Evolutionary conservation across 164 flowering plant genomes (phyloP), one percentile per base, ranked within the genome.

Genomic region (Brasenia schreberi): DNA sequence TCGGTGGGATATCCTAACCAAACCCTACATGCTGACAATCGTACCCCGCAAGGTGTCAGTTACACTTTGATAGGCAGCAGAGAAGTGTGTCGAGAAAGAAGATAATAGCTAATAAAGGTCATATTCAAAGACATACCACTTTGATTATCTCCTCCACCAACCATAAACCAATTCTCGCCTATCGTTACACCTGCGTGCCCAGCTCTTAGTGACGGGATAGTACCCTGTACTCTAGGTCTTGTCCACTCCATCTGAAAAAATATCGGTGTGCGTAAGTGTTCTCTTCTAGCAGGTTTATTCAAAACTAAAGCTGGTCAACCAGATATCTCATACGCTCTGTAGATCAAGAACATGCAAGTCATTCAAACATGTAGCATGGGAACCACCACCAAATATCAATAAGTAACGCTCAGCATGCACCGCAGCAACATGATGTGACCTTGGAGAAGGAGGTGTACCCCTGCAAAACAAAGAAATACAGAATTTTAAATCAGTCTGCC

Each of bases 381-480:
- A 92, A 70, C 97, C 98, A 44, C 99, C 99, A 69, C 99, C 97
- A 80, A 95, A 95, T 33, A 95, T 95, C 67, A 95, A 87, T 79
- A 95, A 97, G 79, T 90, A 95, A 9, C 93, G 87, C 74, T 88
- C 95, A 6, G 91, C 98, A 86, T 95, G 97, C 44, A 88, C 96
- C 43, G 99, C 97, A 75, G 99, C 97, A 78, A 91, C 84, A 82
- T 95, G 99, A 77, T 87, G 98, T 76, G 97, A 90, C 73, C 99
- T 90, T 65, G 99, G 99, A 70, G 98, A 87, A 72, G 99, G 99
- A 73, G 97, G 87, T 70, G 74, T 81, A 11, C 99, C 98, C 70
- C 99, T 95, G 74, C 64, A 73, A 68, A 69, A 9, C 16, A 49
- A 49, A 49, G 4, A 49, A 9, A 9, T 49, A 49, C 56, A 49